These are phyloP conservation scores for Tetrahymena thermophila DNA, from an alignment of 73 alveolate species.

Conservation along the genomic window DNA sequence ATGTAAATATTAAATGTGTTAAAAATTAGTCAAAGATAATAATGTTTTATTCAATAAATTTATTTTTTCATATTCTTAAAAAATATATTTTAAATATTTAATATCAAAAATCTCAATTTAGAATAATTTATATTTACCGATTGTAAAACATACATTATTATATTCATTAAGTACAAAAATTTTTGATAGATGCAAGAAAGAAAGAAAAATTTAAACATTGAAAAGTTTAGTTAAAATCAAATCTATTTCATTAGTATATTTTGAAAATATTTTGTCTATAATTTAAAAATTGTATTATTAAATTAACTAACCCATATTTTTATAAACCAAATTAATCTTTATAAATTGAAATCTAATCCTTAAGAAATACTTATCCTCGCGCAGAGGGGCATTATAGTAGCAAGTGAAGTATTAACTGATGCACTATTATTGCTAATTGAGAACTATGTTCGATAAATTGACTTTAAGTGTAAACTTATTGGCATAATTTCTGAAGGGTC, in stretches of 20 bases:
- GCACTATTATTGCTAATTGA: neutral
- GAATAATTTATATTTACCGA: no score
- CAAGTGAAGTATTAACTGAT: neutral
- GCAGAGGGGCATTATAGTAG: neutral
- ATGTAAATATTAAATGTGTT: no score
- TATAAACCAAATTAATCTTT: neutral
- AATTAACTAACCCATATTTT: neutral
- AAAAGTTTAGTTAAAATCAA: no score
- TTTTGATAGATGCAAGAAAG: neutral
- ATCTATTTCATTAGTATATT: no score
- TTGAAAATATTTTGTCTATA: neutral
- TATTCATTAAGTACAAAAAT: no score
- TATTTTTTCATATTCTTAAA: no score
- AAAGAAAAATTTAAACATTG: no score
- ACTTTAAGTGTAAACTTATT: neutral
- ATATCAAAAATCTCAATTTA: no score
- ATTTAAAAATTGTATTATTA: neutral
- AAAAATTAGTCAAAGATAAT: no score
- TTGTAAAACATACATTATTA: no score
- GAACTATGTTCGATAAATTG: neutral
- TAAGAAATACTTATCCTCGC: neutral
- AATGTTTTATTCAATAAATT: no score
- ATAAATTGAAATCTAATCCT: neutral
- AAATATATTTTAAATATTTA: no score
- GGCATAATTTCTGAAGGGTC: constrained; percentile 1